phyloP scores from a whole-genome alignment of 2,329 filamentous ascomycete genomes.

The Fusarium pininemorale region DNA sequence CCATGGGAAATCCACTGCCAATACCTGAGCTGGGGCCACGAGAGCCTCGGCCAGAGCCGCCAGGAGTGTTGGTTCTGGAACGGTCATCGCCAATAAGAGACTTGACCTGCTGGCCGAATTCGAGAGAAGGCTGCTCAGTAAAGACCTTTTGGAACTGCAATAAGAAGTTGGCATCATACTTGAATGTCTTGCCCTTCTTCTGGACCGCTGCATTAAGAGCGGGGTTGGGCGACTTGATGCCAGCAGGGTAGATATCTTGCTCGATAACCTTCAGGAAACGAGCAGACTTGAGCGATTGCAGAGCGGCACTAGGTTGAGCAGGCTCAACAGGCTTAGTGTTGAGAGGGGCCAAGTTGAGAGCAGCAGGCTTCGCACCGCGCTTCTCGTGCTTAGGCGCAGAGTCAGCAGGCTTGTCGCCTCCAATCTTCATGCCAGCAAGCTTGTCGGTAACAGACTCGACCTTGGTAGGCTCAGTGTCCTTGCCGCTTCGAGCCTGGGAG shows the following conservation, averaged over 20 bases:
- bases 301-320: slow-evolving; percentile 89
- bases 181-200: slow-evolving; percentile 84
- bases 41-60: slow-evolving; percentile 24
- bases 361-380: slow-evolving; percentile 77
- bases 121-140: slow-evolving; percentile 92
- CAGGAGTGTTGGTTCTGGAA: slow-evolving; percentile 48
- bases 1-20: slow-evolving; percentile 69
- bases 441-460: slow-evolving; percentile 57
- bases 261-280: slow-evolving; percentile 85
- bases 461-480: slow-evolving; percentile 52
- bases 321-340: slow-evolving; percentile 89
- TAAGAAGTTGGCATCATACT: slow-evolving; percentile 95
- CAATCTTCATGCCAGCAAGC: slow-evolving; percentile 61
- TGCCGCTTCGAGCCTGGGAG: slow-evolving; percentile 50
- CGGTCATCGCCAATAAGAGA: slow-evolving; percentile 80
- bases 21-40: slow-evolving; percentile 10
- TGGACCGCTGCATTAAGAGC: slow-evolving; percentile 83
- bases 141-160: slow-evolving; percentile 96
- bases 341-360: slow-evolving; percentile 84
- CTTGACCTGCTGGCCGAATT: slow-evolving; percentile 93
- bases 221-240: slow-evolving; percentile 89
- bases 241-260: slow-evolving; percentile 81
- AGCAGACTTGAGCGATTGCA: slow-evolving; percentile 91
- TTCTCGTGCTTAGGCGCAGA: slow-evolving; percentile 64
- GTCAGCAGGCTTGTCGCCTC: slow-evolving; percentile 57